Percentiles rank a stretch among this genome's conserved stretches.
phyloP scores from a whole-genome alignment of 306 rosid species.

The Vigna radiata region DNA sequence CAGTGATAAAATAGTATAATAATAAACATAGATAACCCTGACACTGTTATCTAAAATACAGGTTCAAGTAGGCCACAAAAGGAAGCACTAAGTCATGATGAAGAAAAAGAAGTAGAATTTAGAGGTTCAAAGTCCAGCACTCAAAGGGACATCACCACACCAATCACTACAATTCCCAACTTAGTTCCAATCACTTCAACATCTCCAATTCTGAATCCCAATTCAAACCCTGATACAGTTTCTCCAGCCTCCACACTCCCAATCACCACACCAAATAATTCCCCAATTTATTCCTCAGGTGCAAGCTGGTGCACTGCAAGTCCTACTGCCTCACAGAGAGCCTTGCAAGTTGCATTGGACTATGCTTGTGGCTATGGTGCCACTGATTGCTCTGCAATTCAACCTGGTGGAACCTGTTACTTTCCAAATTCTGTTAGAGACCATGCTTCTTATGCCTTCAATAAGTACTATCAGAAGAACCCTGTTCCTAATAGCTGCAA shows the following conservation, averaged over 20 bases:
- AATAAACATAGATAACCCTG: neutral
- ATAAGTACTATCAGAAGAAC: conserved; percentile 70
- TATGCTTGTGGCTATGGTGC: conserved; percentile 83
- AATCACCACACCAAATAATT: conserved; percentile 37
- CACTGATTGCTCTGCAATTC: conserved; percentile 72
- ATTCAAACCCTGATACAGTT: conserved; percentile 63
- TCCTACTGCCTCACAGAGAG: conserved; percentile 59
- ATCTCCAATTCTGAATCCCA: conserved; percentile 61
- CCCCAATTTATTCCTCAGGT: conserved; percentile 49
- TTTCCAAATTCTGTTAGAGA: conserved; percentile 57
- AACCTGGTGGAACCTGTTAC: conserved; percentile 71
- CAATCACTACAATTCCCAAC: conserved; percentile 77
- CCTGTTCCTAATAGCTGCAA: conserved; percentile 85
- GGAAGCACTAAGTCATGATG: conserved; percentile 35
- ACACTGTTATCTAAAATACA: conserved; percentile 46
- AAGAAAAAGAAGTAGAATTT: conserved; percentile 39
- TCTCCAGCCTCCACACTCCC: conserved; percentile 65
- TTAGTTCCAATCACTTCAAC: conserved; percentile 56
- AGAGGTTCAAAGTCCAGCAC: conserved; percentile 43
- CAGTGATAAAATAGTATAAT: neutral
- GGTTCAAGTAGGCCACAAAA: conserved; percentile 52
- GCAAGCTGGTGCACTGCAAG: conserved; percentile 83
- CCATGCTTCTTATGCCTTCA: conserved; percentile 81
- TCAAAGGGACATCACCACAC: conserved; percentile 75
- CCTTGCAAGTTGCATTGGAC: conserved; percentile 78